Conservation (phyloP, 2,329 filamentous ascomycete species). For the Botryosphaeria agaves region DNA sequence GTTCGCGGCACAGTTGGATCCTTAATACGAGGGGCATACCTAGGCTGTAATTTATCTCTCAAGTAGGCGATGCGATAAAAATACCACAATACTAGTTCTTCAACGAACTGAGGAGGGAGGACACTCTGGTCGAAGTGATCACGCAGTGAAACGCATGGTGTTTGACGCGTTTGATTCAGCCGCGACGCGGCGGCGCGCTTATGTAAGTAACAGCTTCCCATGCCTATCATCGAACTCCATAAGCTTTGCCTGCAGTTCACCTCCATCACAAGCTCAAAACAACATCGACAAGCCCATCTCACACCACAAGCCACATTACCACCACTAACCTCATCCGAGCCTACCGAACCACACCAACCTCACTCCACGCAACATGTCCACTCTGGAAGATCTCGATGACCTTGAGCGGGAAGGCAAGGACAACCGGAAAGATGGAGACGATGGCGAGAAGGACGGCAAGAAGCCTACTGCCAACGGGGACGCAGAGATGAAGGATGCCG, state of each 20-base stretch:
- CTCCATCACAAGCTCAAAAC: neutral
- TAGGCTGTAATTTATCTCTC: too few relatives aligned
- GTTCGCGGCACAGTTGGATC: too few relatives aligned
- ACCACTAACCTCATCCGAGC: neutral
- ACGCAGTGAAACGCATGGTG: too few relatives aligned
- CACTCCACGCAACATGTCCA: constrained; percentile 58
- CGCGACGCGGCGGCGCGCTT: neutral
- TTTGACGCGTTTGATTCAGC: too few relatives aligned
- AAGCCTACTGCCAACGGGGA: constrained; percentile 48
- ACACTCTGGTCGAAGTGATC: too few relatives aligned
- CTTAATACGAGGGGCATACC: too few relatives aligned
- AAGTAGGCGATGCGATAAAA: too few relatives aligned
- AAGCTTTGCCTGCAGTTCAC: neutral
- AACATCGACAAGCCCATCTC: neutral
- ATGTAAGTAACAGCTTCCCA: too few relatives aligned
- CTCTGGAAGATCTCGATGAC: constrained; percentile 81
- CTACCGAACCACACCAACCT: constrained; percentile 14
- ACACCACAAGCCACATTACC: neutral
- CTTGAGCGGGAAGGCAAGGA: constrained; percentile 65
- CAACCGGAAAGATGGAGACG: constrained; percentile 36
- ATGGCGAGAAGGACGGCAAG: constrained; percentile 36
- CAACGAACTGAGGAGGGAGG: too few relatives aligned
- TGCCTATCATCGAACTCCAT: too few relatives aligned
- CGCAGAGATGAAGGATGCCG: constrained; percentile 73
- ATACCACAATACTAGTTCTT: too few relatives aligned